A percentile compares a stretch with the other conserved stretches of the same genome.
Conservation (phyloP, 768 basidiomycete genomes). For the Coprinopsis strossmayeri region DNA sequence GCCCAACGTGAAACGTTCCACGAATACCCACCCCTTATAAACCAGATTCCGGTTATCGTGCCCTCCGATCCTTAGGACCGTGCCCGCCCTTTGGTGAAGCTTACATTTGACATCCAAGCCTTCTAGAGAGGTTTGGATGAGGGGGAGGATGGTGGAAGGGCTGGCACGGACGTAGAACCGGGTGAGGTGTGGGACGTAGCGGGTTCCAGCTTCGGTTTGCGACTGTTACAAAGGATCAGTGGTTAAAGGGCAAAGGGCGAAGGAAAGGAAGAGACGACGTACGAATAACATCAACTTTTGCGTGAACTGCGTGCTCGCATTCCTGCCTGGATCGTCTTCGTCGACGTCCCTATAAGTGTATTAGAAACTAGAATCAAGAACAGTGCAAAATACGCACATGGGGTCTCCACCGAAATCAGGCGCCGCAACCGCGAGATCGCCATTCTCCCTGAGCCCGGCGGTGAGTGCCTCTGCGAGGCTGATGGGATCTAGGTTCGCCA, state of each 20-base stretch:
- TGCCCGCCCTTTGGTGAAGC: neutral
- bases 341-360: slow-evolving; percentile 27
- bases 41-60: slow-evolving; percentile 55
- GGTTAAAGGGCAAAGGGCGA: neutral
- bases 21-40: slow-evolving; percentile 71
- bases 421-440: slow-evolving; percentile 69
- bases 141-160: slow-evolving; percentile 43
- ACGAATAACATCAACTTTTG: slow-evolving; percentile 80
- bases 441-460: slow-evolving; percentile 55
- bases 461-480: slow-evolving; percentile 69
- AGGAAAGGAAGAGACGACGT: neutral
- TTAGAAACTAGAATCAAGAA: too few species aligned
- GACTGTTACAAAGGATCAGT: slow-evolving; percentile 45
- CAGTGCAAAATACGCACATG: too few species aligned
- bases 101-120: slow-evolving; percentile 45
- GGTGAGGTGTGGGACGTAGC: slow-evolving; percentile 71
- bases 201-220: slow-evolving; percentile 70
- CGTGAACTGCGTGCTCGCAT: slow-evolving; percentile 71
- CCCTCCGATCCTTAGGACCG: slow-evolving; percentile 54
- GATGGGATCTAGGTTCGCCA: slow-evolving; percentile 42
- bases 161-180: slow-evolving; percentile 68
- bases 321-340: slow-evolving; percentile 49
- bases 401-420: slow-evolving; percentile 36
- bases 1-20: slow-evolving; percentile 54
- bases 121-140: slow-evolving; percentile 51